Base-by-base conservation (phyloP, 805 yeast species). In the Ogataea saltuana region DNA sequence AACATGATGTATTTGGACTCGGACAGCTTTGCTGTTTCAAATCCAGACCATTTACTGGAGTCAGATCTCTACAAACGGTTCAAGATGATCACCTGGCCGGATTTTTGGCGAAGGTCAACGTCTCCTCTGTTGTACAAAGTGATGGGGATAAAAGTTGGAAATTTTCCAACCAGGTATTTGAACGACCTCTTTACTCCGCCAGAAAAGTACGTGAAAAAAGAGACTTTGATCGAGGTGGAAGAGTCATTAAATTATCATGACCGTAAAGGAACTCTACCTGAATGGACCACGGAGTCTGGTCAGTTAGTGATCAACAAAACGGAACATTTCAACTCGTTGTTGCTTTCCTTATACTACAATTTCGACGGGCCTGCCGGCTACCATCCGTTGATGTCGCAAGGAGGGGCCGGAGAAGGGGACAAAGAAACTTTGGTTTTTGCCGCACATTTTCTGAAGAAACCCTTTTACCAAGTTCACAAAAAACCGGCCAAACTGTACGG, bases 351-450 rank as follows among this genome's bases (percentile, higher is more conserved):
- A 16, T 85, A 82, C 61, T 85, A 85, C 60, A 85, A 84, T 53
- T 66, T 77, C 41, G 75, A 74, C 58, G 89, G 89, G 0, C 85
- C 83, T 18, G 62, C 72, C 3, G 68, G 74, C 44, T 83, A 74
- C 57, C 81, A 81, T 58, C 80, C 80, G 3, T 63, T 83, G 37
- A 64, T 83, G 35, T 69, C 83, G 1, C 81, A 80, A 60, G 84
- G 85, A 29, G 72, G 73, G 31, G 75, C 74, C 2, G 91, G 91
- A n/a, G 87, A 82, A 61, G 90, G 90, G 43, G 90, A 84, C 57
- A 84, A 85, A 56, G 90, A 84, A 50, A 83, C 91, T 0, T 76
- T 82, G 38, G 68, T 79, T 38, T 83, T 87, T 0, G 85, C 88
- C 1, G 82, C 88, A 6, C 70, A 70, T 31, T 70, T 70, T 8